Percentiles rank a stretch among this genome's conserved stretches.
Evolutionary conservation across 108 stramenopile species (phyloP).

Genomic region (Stephanodiscus triporus): DNA sequence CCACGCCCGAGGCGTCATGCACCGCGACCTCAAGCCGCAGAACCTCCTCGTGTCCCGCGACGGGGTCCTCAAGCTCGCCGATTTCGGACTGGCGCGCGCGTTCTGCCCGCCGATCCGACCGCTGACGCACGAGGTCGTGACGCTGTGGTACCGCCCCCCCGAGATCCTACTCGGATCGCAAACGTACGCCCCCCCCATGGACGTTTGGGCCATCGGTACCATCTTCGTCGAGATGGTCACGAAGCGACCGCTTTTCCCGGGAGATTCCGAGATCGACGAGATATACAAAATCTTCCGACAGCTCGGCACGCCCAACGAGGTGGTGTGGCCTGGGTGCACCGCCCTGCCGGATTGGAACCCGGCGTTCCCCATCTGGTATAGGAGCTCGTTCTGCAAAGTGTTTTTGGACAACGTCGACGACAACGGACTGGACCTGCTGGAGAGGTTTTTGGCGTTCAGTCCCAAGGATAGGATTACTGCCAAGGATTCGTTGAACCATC

Average conservation of each 20-base stretch:
- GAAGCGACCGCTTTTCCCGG: constrained; percentile 95
- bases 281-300: constrained; percentile 96
- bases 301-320: constrained; percentile 94
- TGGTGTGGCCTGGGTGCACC: constrained; percentile 90
- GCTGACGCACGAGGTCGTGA: constrained; percentile 96
- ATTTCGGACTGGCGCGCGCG: constrained; percentile 97
- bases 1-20: constrained; percentile 96
- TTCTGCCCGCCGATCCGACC: constrained; percentile 94
- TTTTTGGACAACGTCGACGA: constrained; percentile 74
- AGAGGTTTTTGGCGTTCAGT: constrained; percentile 89
- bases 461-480: constrained; percentile 96
- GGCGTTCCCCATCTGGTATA: constrained; percentile 87
- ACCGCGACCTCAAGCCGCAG: constrained; percentile 98
- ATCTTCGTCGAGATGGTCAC: constrained; percentile 99
- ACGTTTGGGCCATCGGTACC: constrained; percentile 95
- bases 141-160: constrained; percentile 98
- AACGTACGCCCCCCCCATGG: constrained; percentile 94
- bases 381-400: constrained; percentile 53
- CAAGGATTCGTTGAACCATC: constrained; percentile 92
- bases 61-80: constrained; percentile 96
- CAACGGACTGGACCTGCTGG: constrained; percentile 77
- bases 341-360: constrained; percentile 88
- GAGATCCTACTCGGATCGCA: constrained; percentile 93
- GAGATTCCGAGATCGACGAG: constrained; percentile 98
- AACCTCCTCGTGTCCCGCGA: constrained; percentile 95